phyloP scores from a whole-genome alignment of 192 early-diverging fungal genomes.

The Gamsiella multidivaricata region DNA sequence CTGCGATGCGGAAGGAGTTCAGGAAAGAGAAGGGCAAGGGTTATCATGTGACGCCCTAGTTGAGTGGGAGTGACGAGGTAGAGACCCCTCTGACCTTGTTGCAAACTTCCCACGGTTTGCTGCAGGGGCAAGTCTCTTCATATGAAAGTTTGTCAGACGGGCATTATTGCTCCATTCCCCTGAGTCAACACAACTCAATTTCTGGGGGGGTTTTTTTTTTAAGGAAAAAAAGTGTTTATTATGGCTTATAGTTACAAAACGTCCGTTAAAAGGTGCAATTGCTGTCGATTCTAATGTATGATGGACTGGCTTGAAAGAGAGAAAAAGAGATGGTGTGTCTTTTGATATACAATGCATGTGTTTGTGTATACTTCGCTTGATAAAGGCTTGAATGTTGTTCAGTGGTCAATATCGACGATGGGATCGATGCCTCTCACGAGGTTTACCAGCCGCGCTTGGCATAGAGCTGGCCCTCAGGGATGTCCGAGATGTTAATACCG shows the following conservation, averaged over 20 bases:
- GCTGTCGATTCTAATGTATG: background rate
- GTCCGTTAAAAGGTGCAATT: background rate
- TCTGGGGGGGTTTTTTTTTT: background rate
- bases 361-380: too few species aligned
- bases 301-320: too few species aligned
- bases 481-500: slow-evolving; percentile 86
- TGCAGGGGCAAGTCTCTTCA: background rate
- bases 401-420: too few species aligned
- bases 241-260: slow-evolving; percentile 9
- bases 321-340: background rate
- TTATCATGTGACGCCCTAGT: too few species aligned
- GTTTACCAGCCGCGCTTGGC: slow-evolving; percentile 73
- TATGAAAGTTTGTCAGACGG: too few species aligned
- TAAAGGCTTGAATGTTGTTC: too few species aligned
- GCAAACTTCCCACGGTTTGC: background rate
- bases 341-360: background rate
- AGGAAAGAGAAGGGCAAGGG: background rate
- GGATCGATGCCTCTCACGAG: too few species aligned
- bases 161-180: background rate
- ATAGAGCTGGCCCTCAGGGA: slow-evolving; percentile 69
- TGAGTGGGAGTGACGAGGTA: background rate
- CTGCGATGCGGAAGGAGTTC: too few species aligned
- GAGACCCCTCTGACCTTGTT: background rate
- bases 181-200: background rate
- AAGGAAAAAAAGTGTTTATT: background rate